phyloP scores from a whole-genome alignment of 306 rosid species.

The Lathyrus sativus region DNA sequence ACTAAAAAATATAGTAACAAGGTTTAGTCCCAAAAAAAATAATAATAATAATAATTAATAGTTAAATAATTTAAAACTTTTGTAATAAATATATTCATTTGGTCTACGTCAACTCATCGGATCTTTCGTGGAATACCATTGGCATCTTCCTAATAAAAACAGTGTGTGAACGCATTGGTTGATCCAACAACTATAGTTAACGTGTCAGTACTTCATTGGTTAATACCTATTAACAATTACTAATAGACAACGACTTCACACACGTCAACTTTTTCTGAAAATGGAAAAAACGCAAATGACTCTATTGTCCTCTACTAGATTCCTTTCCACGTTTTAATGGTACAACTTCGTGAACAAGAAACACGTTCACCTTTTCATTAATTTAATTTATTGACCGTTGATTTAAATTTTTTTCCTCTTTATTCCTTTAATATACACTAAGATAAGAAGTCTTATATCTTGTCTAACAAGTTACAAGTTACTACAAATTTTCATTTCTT shows the following conservation, averaged over 20 bases:
- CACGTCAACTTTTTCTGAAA: background rate
- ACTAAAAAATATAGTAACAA: too few species aligned
- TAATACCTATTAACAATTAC: background rate
- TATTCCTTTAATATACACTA: too few species aligned
- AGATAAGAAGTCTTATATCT: background rate
- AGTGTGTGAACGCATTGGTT: background rate
- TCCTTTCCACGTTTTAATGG: background rate
- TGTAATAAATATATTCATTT: too few species aligned
- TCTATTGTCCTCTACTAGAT: background rate
- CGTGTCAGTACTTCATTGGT: background rate
- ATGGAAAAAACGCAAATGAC: too few species aligned
- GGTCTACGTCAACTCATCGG: background rate
- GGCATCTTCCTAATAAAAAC: background rate
- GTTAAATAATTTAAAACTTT: too few species aligned
- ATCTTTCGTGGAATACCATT: background rate
- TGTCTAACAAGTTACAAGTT: background rate
- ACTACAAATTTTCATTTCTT: too few species aligned
- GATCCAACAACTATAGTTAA: background rate
- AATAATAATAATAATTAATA: too few species aligned
- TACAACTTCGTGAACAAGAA: slow-evolving; percentile 15
- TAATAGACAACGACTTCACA: background rate
- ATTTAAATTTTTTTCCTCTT: background rate
- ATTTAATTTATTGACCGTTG: background rate
- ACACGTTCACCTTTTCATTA: background rate
- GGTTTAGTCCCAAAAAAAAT: too few species aligned